Conservation (phyloP, 306 rosid genomes). For the Biancaea sappan region DNA sequence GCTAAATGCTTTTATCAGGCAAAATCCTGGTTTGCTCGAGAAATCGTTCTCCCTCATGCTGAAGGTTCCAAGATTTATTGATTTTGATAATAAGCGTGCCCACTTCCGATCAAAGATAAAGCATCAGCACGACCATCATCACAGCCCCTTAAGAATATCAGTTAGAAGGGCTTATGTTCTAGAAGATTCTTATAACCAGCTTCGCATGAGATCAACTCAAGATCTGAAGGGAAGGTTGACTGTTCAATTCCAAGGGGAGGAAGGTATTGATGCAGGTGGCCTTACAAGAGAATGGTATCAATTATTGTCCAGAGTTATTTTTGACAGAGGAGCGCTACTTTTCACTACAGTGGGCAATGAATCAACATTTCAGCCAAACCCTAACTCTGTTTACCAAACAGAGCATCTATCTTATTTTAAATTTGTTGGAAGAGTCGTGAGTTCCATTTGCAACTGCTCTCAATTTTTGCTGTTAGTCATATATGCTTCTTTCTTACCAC, state of each 20-base stretch:
- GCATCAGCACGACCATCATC: conserved; percentile 97
- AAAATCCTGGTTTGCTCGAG: conserved; percentile 97
- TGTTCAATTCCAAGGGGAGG: conserved; percentile 99
- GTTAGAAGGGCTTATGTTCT: conserved; percentile 96
- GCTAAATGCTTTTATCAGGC: conserved; percentile 93
- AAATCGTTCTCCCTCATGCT: conserved; percentile 93
- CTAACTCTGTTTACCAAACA: conserved; percentile 97
- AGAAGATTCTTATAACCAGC: conserved; percentile 97
- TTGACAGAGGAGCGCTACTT: conserved; percentile 96
- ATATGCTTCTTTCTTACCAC: conserved; percentile 32
- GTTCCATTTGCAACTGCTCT: conserved; percentile 40
- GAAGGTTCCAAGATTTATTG: conserved; percentile 94
- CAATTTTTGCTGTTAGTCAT: conserved; percentile 19
- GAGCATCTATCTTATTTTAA: conserved; percentile 98
- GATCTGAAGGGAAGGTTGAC: conserved; percentile 98
- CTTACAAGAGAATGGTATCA: conserved; percentile 99
- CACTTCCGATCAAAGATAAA: conserved; percentile 97
- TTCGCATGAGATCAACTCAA: conserved; percentile 83
- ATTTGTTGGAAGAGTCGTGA: conserved; percentile 99
- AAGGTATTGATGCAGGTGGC: conserved; percentile 99
- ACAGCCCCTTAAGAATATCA: conserved; percentile 90
- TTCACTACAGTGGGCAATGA: conserved; percentile 99
- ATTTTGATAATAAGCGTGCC: conserved; percentile 95
- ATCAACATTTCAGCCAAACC: conserved; percentile 98
- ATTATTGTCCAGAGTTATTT: conserved; percentile 90